A percentile compares a stretch with the other conserved stretches of the same genome.
Evolutionary conservation across 2,329 filamentous ascomycete species (phyloP).

Genomic region (Teratosphaeria destructans): DNA sequence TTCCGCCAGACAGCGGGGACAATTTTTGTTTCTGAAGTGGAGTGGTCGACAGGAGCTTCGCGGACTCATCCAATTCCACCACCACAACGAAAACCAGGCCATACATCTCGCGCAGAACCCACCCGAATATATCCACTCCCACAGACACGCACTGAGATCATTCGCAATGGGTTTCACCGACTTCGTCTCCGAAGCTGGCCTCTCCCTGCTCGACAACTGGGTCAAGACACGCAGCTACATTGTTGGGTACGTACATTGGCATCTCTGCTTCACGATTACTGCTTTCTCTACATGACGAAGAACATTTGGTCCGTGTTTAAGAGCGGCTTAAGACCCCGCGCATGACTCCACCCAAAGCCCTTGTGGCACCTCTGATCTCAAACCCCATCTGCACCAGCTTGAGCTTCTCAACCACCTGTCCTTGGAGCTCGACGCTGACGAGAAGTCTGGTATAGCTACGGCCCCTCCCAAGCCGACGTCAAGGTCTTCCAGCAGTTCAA

Average conservation of each 20-base stretch:
- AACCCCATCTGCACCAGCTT: constrained; percentile 3
- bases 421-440: constrained; percentile 6
- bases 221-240: constrained; percentile 70
- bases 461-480: constrained; percentile 88
- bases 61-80: constrained; percentile 47
- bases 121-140: neutral
- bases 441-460: constrained; percentile 35
- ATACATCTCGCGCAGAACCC: neutral
- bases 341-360: constrained; percentile 69
- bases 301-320: constrained; percentile 89
- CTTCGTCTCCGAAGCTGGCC: constrained; percentile 55
- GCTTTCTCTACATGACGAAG: constrained; percentile 57
- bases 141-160: neutral
- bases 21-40: constrained; percentile 28
- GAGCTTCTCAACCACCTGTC: constrained; percentile 2
- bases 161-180: constrained; percentile 59
- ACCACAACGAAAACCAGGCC: constrained; percentile 41
- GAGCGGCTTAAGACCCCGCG: constrained; percentile 87
- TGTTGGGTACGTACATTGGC: constrained; percentile 55
- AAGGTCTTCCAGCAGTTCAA: constrained; percentile 85
- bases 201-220: constrained; percentile 61
- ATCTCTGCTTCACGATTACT: constrained; percentile 13
- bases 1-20: neutral
- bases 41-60: constrained; percentile 35
- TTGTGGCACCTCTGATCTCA: constrained; percentile 74